Conservation (phyloP, 495 filamentous ascomycete species). For the Viridothelium virens region DNA sequence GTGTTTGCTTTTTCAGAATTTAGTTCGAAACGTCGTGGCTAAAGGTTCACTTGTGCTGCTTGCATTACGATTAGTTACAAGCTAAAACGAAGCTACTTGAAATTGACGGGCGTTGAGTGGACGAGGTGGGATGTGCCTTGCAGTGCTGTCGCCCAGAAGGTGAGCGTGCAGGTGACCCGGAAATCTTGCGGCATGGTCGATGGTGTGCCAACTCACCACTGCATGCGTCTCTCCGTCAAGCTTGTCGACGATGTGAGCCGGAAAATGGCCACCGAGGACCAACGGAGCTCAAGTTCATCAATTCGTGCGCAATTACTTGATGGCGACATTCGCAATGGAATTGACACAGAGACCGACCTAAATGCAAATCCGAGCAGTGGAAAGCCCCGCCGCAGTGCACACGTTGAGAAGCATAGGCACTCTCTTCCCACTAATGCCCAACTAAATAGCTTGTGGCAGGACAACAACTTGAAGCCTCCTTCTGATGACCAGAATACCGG, state of each 20-base stretch:
- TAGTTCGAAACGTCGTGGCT: background rate
- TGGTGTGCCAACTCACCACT: conserved; percentile 10
- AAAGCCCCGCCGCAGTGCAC: background rate
- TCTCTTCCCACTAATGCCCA: conserved; percentile 9
- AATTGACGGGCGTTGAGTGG: background rate
- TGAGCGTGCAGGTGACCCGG: conserved; percentile 7
- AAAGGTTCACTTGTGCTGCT: conserved; percentile 3
- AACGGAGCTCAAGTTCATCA: background rate
- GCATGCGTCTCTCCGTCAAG: conserved; percentile 6
- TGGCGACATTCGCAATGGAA: background rate
- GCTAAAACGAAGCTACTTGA: background rate
- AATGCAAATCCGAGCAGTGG: background rate
- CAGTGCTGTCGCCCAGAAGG: background rate
- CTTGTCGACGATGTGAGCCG: conserved; percentile 3
- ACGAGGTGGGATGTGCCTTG: background rate
- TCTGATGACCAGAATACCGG: background rate
- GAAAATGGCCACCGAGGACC: conserved; percentile 2
- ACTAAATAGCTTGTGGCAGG: conserved; percentile 8
- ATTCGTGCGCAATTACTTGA: background rate
- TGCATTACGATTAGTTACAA: conserved; percentile 8
- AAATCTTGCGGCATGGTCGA: conserved; percentile 9
- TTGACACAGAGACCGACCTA: conserved; percentile 1
- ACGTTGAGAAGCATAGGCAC: background rate
- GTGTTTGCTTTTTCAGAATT: background rate
- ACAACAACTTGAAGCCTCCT: conserved; percentile 2